phyloP scores from a whole-genome alignment of 768 basidiomycete genomes.

The Suillus placidus region DNA sequence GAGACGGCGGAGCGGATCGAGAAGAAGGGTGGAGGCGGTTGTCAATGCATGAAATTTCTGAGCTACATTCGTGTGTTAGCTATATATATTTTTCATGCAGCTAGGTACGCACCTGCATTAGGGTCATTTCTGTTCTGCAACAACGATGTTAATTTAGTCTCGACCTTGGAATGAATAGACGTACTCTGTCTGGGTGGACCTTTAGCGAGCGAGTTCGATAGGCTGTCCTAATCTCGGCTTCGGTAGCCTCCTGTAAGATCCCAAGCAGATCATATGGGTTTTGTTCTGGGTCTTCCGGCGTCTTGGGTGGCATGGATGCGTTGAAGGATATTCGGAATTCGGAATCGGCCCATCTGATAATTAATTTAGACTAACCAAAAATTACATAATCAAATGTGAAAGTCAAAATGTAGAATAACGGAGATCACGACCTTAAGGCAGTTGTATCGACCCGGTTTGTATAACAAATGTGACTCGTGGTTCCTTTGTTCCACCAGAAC shows the following conservation, averaged over 20 bases:
- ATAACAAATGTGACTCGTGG: background rate
- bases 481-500: background rate
- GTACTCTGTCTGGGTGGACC: conserved; percentile 84
- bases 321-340: background rate
- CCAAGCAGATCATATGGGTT: conserved; percentile 77
- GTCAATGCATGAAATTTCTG: conserved; percentile 86
- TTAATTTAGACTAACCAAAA: no score
- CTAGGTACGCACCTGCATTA: conserved; percentile 58
- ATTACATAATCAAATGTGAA: background rate
- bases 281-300: conserved; percentile 52
- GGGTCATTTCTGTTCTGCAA: conserved; percentile 77
- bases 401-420: no score
- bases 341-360: no score
- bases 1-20: conserved; percentile 77
- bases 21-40: conserved; percentile 76
- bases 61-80: conserved; percentile 39
- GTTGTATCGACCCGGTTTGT: background rate
- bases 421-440: no score
- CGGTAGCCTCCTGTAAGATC: conserved; percentile 64
- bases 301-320: conserved; percentile 27
- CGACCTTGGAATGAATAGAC: conserved; percentile 30
- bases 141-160: conserved; percentile 16
- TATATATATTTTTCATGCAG: background rate
- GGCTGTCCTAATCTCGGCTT: conserved; percentile 77
- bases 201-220: conserved; percentile 81